phyloP scores from a whole-genome alignment of 1,284 basidiomycete genomes.

The Marasmius fiardii region DNA sequence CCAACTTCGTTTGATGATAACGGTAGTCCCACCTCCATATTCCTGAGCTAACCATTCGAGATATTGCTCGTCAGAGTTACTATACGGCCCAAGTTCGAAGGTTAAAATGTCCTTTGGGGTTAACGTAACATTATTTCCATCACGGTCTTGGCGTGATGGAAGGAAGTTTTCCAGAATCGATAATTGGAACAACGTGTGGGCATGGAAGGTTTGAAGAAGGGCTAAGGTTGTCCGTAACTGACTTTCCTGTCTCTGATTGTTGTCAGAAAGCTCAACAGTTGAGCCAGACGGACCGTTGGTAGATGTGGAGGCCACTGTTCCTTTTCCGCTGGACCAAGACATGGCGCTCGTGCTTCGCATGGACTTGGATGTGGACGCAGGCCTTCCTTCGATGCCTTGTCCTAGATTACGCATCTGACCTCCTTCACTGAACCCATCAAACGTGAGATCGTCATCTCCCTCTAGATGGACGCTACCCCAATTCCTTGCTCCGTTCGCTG shows the following conservation, averaged over 20 bases:
- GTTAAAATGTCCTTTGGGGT: slow-evolving; percentile 60
- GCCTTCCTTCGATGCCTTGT: slow-evolving; percentile 65
- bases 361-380: slow-evolving; percentile 28
- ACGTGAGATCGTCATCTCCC: slow-evolving; percentile 57
- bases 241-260: slow-evolving; percentile 29
- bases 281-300: background rate
- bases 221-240: slow-evolving; percentile 62
- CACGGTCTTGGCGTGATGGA: slow-evolving; percentile 21
- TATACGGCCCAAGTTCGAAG: slow-evolving; percentile 71
- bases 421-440: slow-evolving; percentile 13
- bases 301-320: slow-evolving; percentile 19
- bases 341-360: slow-evolving; percentile 38
- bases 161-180: slow-evolving; percentile 51
- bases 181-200: slow-evolving; percentile 65
- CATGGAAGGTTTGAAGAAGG: slow-evolving; percentile 69
- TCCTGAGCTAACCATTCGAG: slow-evolving; percentile 72
- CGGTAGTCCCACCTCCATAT: slow-evolving; percentile 45
- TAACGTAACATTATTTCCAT: slow-evolving; percentile 26
- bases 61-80: slow-evolving; percentile 62
- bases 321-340: slow-evolving; percentile 36
- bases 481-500: slow-evolving; percentile 39
- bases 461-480: slow-evolving; percentile 57
- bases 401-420: slow-evolving; percentile 55
- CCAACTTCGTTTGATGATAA: slow-evolving; percentile 42
- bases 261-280: no score